Evolutionary conservation across 768 basidiomycete genomes (phyloP).

Genomic region (Russula sp.): DNA sequence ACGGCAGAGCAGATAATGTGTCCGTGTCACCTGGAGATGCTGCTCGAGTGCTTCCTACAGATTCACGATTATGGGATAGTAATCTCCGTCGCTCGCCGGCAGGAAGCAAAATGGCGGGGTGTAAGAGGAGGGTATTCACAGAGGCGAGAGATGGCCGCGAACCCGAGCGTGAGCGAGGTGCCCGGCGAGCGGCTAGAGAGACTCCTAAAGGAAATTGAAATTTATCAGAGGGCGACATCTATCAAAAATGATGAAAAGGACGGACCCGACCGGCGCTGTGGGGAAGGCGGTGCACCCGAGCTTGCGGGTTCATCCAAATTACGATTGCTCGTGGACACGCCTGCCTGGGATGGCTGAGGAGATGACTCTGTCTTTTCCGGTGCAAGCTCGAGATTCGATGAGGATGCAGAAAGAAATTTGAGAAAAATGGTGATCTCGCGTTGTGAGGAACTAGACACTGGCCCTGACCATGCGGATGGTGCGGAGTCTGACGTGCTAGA

Average conservation of each 20-base stretch:
- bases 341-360: neutral
- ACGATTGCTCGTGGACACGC: neutral
- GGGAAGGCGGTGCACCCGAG: neutral
- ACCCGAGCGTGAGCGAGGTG: conserved; percentile 7
- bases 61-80: neutral
- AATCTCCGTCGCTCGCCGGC: conserved; percentile 4
- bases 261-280: conserved; percentile 1
- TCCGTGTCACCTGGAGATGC: neutral
- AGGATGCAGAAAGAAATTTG: neutral
- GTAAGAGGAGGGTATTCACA: conserved; percentile 15
- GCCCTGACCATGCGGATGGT: conserved; percentile 3
- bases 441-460: conserved; percentile 1
- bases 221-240: neutral
- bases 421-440: conserved; percentile 9
- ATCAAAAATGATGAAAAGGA: conserved; percentile 3
- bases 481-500: neutral
- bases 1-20: conserved; percentile 4
- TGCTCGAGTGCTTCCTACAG: neutral
- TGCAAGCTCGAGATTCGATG: neutral
- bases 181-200: neutral
- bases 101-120: conserved; percentile 17
- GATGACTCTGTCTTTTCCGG: neutral
- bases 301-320: neutral
- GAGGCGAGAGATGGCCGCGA: conserved; percentile 16
- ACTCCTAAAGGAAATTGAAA: neutral